Conservation (phyloP, 2,329 filamentous ascomycete species). For the Amauroascus verrucosus region DNA sequence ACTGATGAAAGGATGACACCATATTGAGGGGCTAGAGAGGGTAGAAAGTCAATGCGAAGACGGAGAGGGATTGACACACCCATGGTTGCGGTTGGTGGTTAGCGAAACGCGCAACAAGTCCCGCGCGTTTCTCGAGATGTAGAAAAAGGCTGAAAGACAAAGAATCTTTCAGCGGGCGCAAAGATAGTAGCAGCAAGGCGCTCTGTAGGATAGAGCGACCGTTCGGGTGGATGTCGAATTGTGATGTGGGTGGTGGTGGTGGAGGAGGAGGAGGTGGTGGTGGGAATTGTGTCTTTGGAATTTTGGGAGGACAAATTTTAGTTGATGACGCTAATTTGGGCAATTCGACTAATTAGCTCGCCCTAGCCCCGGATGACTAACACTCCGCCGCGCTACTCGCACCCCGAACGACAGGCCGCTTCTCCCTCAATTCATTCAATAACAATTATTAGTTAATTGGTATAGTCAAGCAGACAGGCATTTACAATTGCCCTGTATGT, state of each 20-base stretch:
- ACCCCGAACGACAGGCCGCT: no score
- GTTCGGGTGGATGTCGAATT: neutral
- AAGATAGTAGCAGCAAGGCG: conserved; percentile 18
- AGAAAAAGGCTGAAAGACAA: conserved; percentile 20
- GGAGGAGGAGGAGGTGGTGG: conserved; percentile 7
- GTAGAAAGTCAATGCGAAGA: conserved; percentile 11
- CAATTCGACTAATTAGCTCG: neutral
- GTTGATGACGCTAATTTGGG: conserved; percentile 17
- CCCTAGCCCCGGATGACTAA: neutral
- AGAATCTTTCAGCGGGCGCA: conserved; percentile 18
- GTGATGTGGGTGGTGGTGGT: neutral
- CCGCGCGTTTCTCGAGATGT: conserved; percentile 33
- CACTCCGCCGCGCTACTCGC: neutral
- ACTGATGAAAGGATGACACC: neutral
- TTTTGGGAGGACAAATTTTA: conserved; percentile 19
- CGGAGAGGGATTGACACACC: conserved; percentile 29
- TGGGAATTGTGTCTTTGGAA: conserved; percentile 13
- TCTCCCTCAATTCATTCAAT: no score
- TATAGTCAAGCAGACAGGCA: no score
- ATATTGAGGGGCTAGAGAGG: neutral
- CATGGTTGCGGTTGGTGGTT: conserved; percentile 49
- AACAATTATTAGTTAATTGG: no score
- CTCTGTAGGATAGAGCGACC: conserved; percentile 15
- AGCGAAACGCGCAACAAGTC: conserved; percentile 29
- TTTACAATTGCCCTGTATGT: no score